Conservation (phyloP, 2,329 filamentous ascomycete genomes). For the Ophiostoma piceae region DNA sequence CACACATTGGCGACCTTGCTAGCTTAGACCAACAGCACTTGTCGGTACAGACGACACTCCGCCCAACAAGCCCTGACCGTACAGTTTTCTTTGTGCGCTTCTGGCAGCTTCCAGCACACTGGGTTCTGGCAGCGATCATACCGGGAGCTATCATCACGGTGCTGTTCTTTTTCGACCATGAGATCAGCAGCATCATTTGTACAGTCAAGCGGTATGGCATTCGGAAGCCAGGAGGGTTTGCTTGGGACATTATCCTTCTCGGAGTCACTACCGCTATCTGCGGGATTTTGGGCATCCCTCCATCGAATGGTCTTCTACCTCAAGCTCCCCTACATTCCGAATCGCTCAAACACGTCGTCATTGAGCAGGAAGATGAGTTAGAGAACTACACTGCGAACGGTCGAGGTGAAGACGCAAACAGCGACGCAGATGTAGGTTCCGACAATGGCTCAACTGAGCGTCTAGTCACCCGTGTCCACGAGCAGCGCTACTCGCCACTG, state of each 20-base stretch:
- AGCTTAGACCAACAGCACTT: slow-evolving; percentile 19
- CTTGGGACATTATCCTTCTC: slow-evolving; percentile 21
- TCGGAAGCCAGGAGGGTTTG: slow-evolving; percentile 19
- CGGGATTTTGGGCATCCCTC: slow-evolving; percentile 49
- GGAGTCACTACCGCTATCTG: slow-evolving; percentile 18
- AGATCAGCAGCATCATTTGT: slow-evolving; percentile 20
- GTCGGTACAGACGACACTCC: slow-evolving; percentile 16
- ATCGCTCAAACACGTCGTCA: slow-evolving; percentile 52
- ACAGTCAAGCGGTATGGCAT: slow-evolving; percentile 17
- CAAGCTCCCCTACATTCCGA: slow-evolving; percentile 63
- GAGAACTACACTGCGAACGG: background rate
- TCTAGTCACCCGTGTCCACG: background rate
- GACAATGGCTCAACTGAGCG: background rate
- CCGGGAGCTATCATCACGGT: slow-evolving; percentile 20
- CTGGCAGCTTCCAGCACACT: slow-evolving; percentile 19
- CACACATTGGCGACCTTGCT: slow-evolving; percentile 14
- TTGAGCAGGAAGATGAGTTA: slow-evolving; percentile 29
- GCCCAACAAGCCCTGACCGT: slow-evolving; percentile 16
- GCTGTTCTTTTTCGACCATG: slow-evolving; percentile 19
- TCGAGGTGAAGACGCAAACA: background rate
- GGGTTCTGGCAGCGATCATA: slow-evolving; percentile 16
- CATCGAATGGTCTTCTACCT: slow-evolving; percentile 60
- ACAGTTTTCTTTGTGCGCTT: slow-evolving; percentile 19
- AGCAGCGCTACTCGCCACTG: background rate
- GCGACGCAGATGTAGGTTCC: background rate